phyloP scores from a whole-genome alignment of 2,329 filamentous ascomycete genomes.

The Penicillium occitanis region DNA sequence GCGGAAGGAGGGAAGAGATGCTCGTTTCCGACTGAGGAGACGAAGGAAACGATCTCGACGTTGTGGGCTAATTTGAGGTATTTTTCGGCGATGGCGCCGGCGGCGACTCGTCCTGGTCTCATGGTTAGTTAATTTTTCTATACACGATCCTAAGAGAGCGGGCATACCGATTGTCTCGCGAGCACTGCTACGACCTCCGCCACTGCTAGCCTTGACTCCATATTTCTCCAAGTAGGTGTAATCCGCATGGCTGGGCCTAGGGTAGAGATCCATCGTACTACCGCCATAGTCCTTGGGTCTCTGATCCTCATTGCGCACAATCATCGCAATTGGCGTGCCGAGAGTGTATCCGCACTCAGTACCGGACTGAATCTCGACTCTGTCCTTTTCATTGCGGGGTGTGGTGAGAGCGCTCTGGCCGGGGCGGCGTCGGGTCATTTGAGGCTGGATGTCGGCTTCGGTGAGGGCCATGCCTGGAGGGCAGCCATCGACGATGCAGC shows the following conservation, averaged over 20 bases:
- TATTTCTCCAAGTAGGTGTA: constrained; percentile 98
- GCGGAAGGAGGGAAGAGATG: constrained; percentile 73
- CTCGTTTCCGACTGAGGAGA: constrained; percentile 77
- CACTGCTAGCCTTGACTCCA: constrained; percentile 85
- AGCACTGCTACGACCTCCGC: constrained; percentile 87
- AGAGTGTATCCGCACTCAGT: constrained; percentile 87
- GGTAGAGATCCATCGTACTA: constrained; percentile 87
- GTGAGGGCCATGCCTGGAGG: constrained; percentile 84
- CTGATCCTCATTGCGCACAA: constrained; percentile 90
- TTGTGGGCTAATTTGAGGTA: constrained; percentile 78
- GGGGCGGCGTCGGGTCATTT: constrained; percentile 85
- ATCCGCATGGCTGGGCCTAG: constrained; percentile 88
- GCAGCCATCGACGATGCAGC: constrained; percentile 90
- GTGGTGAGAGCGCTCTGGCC: constrained; percentile 90
- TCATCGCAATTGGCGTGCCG: constrained; percentile 84
- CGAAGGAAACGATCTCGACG: constrained; percentile 88
- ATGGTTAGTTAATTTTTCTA: not conserved
- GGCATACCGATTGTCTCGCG: constrained; percentile 80
- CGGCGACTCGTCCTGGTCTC: constrained; percentile 70
- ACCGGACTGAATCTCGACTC: constrained; percentile 87
- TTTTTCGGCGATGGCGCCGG: constrained; percentile 90
- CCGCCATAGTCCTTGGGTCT: constrained; percentile 87
- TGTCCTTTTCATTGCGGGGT: constrained; percentile 87
- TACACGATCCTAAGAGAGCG: no score
- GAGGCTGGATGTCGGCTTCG: constrained; percentile 87